Conservation (phyloP, 345 rosid species). For the Cardamine occulta region DNA sequence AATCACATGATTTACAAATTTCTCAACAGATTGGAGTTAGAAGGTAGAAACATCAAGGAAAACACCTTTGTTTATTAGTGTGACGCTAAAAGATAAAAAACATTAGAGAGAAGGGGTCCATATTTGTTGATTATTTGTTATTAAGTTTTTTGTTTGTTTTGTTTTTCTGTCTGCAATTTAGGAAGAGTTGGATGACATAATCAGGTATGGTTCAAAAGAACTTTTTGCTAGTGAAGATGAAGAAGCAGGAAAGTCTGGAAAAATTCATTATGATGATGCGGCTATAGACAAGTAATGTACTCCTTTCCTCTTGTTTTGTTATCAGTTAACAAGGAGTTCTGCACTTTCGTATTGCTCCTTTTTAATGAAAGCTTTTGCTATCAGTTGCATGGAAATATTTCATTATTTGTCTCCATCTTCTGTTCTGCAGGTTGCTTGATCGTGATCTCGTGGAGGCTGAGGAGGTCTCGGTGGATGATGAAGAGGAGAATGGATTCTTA, state of each 20-base stretch:
- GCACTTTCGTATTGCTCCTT: not conserved
- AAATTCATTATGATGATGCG: conserved; percentile 93
- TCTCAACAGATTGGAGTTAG: not conserved
- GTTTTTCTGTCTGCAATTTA: conserved; percentile 41
- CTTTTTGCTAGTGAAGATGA: conserved; percentile 96
- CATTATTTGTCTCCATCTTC: conserved; percentile 15
- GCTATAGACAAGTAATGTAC: conserved; percentile 83
- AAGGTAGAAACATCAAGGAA: conserved; percentile 13
- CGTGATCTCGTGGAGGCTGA: conserved; percentile 82
- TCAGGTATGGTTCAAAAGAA: conserved; percentile 98
- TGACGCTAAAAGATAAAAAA: conserved; percentile 16
- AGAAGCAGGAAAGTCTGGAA: conserved; percentile 93
- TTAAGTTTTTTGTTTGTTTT: conserved; percentile 27
- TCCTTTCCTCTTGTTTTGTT: conserved; percentile 12
- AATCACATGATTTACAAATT: conserved; percentile 10
- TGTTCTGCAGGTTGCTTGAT: conserved; percentile 76
- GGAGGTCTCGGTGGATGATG: conserved; percentile 86
- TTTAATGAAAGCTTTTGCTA: not conserved
- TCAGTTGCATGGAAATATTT: conserved; percentile 9
- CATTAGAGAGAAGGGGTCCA: conserved; percentile 1
- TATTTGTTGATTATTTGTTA: conserved; percentile 6
- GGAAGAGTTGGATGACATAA: conserved; percentile 98
- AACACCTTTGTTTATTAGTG: conserved; percentile 15
- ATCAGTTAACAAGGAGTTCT: conserved; percentile 9
- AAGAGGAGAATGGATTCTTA: conserved; percentile 94